Conservation (phyloP, 2,329 filamentous ascomycete genomes). For the Mycosphaerelloides madeirae region DNA sequence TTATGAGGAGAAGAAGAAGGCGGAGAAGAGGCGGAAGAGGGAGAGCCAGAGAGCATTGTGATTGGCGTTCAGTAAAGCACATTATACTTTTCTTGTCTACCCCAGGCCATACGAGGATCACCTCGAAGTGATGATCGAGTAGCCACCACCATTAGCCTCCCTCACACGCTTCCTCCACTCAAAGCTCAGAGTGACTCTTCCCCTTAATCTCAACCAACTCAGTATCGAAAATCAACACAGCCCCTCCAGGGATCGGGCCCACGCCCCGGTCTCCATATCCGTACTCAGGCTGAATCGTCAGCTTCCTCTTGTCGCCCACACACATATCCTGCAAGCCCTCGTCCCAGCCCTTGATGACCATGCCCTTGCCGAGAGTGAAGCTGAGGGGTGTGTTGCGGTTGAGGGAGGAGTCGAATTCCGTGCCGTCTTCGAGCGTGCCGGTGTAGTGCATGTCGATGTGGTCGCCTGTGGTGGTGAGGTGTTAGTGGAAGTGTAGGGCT, state of each 20-base stretch:
- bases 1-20: no score
- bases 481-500: neutral
- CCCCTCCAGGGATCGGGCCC: conserved; percentile 80
- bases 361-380: conserved; percentile 76
- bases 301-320: conserved; percentile 83
- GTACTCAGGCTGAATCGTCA: conserved; percentile 84
- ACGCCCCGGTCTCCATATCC: conserved; percentile 71
- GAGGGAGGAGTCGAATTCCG: conserved; percentile 53
- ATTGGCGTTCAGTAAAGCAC: no score
- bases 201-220: conserved; percentile 81
- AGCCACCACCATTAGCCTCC: no score
- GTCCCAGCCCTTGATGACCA: conserved; percentile 97
- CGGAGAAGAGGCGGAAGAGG: no score
- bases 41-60: no score
- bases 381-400: conserved; percentile 70
- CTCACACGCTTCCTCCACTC: no score
- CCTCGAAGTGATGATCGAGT: no score
- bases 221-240: conserved; percentile 86
- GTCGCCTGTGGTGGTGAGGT: conserved; percentile 54
- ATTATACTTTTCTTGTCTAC: no score
- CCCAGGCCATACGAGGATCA: no score
- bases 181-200: conserved; percentile 8
- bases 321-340: conserved; percentile 91
- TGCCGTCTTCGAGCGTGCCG: conserved; percentile 70
- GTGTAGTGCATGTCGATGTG: conserved; percentile 82